phyloP scores from a whole-genome alignment of 257 asterid genomes.

The Rehmannia glutinosa region DNA sequence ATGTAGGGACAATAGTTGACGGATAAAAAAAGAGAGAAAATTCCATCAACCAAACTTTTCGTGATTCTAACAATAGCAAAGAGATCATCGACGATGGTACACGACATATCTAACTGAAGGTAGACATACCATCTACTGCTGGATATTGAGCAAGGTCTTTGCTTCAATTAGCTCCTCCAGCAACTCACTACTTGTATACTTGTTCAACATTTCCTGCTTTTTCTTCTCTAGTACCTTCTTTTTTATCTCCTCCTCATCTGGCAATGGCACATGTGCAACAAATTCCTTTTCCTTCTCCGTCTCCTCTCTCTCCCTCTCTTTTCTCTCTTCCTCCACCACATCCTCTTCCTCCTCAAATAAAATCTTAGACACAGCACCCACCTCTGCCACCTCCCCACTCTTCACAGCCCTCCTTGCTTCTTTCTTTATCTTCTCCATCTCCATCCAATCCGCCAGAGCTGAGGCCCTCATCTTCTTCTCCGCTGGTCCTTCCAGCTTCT shows the following conservation, averaged over 20 bases:
- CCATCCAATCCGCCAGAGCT: conserved; percentile 72
- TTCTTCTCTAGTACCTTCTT: conserved; percentile 84
- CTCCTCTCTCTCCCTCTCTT: conserved; percentile 60
- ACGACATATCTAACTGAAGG: neutral
- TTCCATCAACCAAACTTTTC: neutral
- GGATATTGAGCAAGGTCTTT: conserved; percentile 78
- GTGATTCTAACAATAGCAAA: neutral
- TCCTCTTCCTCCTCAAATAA: conserved; percentile 92
- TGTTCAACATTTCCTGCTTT: conserved; percentile 80
- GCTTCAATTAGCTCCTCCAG: conserved; percentile 71
- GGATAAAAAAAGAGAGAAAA: neutral
- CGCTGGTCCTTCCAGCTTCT: conserved; percentile 79
- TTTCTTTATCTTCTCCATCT: conserved; percentile 75
- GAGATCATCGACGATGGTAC: neutral
- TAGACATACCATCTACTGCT: conserved; percentile 37
- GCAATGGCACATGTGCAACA: conserved; percentile 87
- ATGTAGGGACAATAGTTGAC: neutral
- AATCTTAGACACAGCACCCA: conserved; percentile 66
- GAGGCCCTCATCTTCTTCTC: conserved; percentile 69
- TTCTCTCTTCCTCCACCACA: conserved; percentile 83
- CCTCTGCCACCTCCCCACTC: conserved; percentile 91
- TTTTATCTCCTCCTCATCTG: conserved; percentile 86
- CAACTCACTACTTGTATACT: conserved; percentile 76
- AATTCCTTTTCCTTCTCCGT: conserved; percentile 68
- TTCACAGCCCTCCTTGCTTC: conserved; percentile 86